Evolutionary conservation across 2,329 filamentous ascomycete species (phyloP).

Genomic region (Diaporthe citri): DNA sequence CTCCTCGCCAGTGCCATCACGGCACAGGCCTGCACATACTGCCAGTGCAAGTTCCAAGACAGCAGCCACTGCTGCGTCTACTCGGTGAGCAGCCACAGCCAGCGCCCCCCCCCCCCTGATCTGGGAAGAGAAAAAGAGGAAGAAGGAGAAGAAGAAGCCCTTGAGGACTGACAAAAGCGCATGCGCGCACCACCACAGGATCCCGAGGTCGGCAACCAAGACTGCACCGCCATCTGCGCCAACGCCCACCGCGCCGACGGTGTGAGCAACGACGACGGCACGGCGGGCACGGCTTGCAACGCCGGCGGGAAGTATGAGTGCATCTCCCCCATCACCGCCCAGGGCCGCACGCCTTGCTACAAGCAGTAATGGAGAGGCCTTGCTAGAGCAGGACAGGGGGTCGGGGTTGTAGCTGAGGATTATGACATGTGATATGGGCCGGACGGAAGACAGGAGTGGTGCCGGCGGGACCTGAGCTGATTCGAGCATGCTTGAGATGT

Average conservation of each 20-base stretch:
- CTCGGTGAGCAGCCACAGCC: neutral
- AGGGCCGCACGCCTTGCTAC: constrained; percentile 20
- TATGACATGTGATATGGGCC: too few relatives aligned
- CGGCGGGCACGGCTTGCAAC: constrained; percentile 3
- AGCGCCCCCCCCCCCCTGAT: too few relatives aligned
- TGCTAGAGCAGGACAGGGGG: neutral
- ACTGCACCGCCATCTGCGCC: neutral
- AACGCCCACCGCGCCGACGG: constrained; percentile 14
- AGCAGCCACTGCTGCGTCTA: constrained; percentile 25
- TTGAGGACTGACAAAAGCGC: neutral
- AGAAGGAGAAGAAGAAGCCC: neutral
- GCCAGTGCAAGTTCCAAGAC: constrained; percentile 26
- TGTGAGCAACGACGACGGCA: neutral
- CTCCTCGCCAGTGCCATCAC: constrained; percentile 2
- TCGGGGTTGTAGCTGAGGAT: neutral
- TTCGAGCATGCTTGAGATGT: neutral
- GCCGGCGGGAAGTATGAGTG: neutral
- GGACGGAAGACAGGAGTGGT: neutral
- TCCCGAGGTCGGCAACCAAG: neutral
- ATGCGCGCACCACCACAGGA: neutral
- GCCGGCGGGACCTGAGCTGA: too few relatives aligned
- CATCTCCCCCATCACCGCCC: constrained; percentile 1
- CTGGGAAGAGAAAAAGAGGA: too few relatives aligned
- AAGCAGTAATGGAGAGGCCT: neutral
- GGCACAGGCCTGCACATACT: constrained; percentile 27